These are phyloP conservation scores for Tolypocladium guangdongense DNA, from an alignment of 2,329 filamentous ascomycete genomes.

Conservation along the genomic window DNA sequence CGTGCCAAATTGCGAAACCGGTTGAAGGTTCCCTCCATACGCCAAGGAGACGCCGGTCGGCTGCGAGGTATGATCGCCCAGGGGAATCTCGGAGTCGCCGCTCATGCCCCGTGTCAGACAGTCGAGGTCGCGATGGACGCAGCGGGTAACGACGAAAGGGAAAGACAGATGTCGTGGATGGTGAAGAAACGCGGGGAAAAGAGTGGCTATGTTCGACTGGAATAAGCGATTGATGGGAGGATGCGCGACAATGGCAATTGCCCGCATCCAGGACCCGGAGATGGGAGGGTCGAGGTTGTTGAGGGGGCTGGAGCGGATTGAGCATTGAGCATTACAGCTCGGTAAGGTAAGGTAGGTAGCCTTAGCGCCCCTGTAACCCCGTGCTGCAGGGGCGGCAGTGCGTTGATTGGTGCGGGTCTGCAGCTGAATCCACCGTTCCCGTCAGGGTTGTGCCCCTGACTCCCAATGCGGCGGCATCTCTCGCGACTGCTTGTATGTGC, in stretches of 20 bases:
- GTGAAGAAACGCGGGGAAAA: no score
- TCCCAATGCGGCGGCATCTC: no score
- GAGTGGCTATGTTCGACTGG: background rate
- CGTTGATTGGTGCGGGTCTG: background rate
- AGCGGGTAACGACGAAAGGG: background rate
- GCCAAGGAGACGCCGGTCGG: background rate
- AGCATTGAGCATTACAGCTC: no score
- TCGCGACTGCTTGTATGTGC: no score
- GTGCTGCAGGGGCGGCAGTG: background rate
- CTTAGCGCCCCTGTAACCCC: background rate
- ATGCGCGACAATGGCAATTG: background rate
- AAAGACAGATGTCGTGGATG: background rate
- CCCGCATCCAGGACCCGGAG: background rate
- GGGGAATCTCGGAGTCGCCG: background rate
- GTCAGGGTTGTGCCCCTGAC: conserved; percentile 4
- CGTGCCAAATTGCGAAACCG: background rate
- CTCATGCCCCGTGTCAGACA: background rate
- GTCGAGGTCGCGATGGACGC: background rate
- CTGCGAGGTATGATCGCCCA: background rate
- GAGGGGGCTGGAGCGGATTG: no score
- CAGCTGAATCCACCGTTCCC: background rate
- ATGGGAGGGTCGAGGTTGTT: background rate
- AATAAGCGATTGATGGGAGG: background rate
- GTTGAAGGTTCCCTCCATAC: background rate
- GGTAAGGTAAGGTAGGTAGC: no score